Evolutionary conservation across 116 monocot species (phyloP).

Genomic region (Papilionanthe hybrid): DNA sequence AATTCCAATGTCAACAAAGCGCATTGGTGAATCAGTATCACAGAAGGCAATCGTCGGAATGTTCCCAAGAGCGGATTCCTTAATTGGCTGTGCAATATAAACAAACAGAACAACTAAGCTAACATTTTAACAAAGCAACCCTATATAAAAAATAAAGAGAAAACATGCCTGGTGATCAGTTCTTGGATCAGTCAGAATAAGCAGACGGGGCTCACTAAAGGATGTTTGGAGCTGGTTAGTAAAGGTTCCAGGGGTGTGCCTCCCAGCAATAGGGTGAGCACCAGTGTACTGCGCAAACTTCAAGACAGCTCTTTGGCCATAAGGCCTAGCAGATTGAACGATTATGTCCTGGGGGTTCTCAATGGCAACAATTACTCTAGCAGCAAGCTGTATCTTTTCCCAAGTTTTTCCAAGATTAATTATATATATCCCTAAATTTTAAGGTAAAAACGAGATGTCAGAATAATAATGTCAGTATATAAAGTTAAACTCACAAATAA

Average conservation of each 20-base stretch:
- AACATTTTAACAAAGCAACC: background rate
- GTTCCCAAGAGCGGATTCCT: conserved; percentile 52
- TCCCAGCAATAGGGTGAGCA: conserved; percentile 52
- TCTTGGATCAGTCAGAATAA: conserved; percentile 57
- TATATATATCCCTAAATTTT: conserved; percentile 34
- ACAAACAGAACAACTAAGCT: background rate
- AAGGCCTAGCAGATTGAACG: conserved; percentile 50
- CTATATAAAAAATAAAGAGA: conserved; percentile 10
- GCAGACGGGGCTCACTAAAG: conserved; percentile 53
- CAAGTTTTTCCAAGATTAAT: conserved; percentile 48
- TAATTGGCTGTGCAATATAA: conserved; percentile 31
- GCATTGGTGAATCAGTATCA: conserved; percentile 58
- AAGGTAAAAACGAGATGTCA: background rate
- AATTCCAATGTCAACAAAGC: conserved; percentile 44
- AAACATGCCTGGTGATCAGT: conserved; percentile 50
- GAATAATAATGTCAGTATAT: background rate
- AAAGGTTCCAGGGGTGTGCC: conserved; percentile 57
- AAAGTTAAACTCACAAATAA: no score
- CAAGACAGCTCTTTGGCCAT: conserved; percentile 44
- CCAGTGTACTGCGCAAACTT: conserved; percentile 54
- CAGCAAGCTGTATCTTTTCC: conserved; percentile 46
- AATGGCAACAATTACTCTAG: conserved; percentile 43
- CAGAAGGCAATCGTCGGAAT: conserved; percentile 59
- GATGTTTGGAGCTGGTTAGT: conserved; percentile 60
- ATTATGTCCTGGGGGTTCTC: conserved; percentile 54